phyloP scores from a whole-genome alignment of 83 land plant species.

The Thuja plicata region DNA sequence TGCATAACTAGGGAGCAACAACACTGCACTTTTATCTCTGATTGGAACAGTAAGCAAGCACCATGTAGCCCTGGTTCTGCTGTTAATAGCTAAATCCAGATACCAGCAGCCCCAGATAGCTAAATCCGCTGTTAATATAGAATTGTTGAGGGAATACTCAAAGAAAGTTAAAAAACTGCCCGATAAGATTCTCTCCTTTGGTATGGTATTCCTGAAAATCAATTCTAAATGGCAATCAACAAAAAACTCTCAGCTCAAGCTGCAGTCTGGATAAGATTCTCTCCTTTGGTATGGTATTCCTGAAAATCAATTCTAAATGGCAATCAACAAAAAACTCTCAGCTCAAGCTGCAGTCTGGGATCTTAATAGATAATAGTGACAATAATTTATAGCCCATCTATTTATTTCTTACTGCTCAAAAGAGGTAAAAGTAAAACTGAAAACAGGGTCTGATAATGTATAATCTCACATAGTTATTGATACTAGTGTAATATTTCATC shows the following conservation, averaged over 20 bases:
- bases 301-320: slow-evolving; percentile 73
- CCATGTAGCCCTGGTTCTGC: slow-evolving; percentile 73
- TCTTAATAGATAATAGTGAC: background rate
- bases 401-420: slow-evolving; percentile 64
- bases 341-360: slow-evolving; percentile 18
- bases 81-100: slow-evolving; percentile 65
- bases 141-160: slow-evolving; percentile 38
- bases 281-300: slow-evolving; percentile 77
- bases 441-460: slow-evolving; percentile 50
- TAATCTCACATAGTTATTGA: slow-evolving; percentile 68
- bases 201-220: slow-evolving; percentile 87
- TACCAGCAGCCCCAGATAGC: slow-evolving; percentile 48
- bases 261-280: slow-evolving; percentile 25
- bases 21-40: slow-evolving; percentile 28
- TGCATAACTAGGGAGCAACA: slow-evolving; percentile 77
- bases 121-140: slow-evolving; percentile 41
- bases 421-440: slow-evolving; percentile 73
- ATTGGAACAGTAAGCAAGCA: slow-evolving; percentile 43
- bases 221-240: slow-evolving; percentile 67
- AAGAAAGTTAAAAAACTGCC: slow-evolving; percentile 24
- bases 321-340: slow-evolving; percentile 55
- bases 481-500: slow-evolving; percentile 38
- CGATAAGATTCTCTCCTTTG: slow-evolving; percentile 34
- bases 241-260: slow-evolving; percentile 48
- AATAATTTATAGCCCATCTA: slow-evolving; percentile 35